Percentiles rank a stretch among this genome's conserved stretches.
Conservation (phyloP, 148 eudicot genomes). For the Camellia granthamiana region DNA sequence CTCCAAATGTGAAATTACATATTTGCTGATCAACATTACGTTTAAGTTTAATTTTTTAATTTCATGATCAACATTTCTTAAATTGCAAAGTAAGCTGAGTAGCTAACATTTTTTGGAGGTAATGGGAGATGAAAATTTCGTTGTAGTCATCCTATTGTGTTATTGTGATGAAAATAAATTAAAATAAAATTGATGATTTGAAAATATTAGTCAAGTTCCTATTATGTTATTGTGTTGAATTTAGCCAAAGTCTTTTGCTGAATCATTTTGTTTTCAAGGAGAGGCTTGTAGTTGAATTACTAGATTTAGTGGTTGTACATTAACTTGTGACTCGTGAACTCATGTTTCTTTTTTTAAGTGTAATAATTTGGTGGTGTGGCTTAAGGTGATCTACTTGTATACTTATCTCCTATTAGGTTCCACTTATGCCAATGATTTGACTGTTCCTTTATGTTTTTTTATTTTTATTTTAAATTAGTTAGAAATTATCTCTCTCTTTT, state of each 20-base stretch:
- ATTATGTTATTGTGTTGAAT: neutral
- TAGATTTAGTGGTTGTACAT: neutral
- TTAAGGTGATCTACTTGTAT: neutral
- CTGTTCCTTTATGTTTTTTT: neutral
- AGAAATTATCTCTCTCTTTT: no score
- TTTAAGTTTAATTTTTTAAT: no score
- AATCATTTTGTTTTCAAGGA: neutral
- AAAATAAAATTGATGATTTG: no score
- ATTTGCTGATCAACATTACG: no score
- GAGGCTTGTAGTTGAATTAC: neutral
- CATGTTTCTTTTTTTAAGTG: no score
- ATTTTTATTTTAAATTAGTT: neutral
- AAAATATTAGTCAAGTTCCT: no score
- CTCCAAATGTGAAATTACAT: no score
- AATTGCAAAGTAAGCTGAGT: no score
- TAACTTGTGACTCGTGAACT: neutral
- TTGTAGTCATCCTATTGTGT: neutral
- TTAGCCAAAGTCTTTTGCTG: neutral
- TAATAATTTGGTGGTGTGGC: neutral
- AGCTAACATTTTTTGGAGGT: neutral
- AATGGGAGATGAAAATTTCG: neutral
- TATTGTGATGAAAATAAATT: no score
- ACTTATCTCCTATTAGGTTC: neutral
- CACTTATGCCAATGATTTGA: neutral
- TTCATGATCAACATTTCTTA: no score